phyloP scores from a whole-genome alignment of 2,329 filamentous ascomycete genomes.

The Immersiporthe knoxdaviesiana region DNA sequence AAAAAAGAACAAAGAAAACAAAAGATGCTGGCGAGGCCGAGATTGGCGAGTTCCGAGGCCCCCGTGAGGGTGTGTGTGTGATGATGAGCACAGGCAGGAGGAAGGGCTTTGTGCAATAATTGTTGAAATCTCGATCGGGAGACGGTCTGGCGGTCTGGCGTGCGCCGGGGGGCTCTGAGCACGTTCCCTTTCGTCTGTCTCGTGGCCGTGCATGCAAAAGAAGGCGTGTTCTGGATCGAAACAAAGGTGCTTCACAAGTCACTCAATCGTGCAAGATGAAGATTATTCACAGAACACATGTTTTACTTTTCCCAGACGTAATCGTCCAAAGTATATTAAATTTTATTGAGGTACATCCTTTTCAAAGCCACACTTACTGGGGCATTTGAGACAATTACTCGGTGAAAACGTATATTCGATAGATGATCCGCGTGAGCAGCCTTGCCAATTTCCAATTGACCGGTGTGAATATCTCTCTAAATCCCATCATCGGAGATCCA shows the following conservation, averaged over 20 bases:
- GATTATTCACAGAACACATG: neutral
- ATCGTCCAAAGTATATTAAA: neutral
- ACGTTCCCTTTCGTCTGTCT: neutral
- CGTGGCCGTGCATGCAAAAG: neutral
- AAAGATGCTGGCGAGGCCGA: neutral
- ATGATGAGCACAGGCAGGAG: neutral
- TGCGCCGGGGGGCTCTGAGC: neutral
- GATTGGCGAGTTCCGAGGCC: neutral
- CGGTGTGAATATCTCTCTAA: neutral
- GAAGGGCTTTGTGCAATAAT: neutral
- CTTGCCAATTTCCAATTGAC: neutral
- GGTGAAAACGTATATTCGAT: constrained; percentile 2
- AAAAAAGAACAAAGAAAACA: neutral
- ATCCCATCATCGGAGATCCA: neutral
- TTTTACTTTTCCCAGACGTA: neutral
- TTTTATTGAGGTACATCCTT: neutral
- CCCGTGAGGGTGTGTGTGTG: neutral
- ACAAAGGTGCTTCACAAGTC: neutral
- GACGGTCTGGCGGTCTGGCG: neutral
- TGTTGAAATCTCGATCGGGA: neutral
- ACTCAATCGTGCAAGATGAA: neutral
- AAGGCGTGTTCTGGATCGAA: neutral
- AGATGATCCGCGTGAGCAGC: neutral
- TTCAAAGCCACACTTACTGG: neutral
- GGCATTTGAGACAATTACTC: neutral